Percentiles rank a stretch among this genome's conserved stretches.
phyloP scores from a whole-genome alignment of 306 rosid species.

The Quercus gilva region DNA sequence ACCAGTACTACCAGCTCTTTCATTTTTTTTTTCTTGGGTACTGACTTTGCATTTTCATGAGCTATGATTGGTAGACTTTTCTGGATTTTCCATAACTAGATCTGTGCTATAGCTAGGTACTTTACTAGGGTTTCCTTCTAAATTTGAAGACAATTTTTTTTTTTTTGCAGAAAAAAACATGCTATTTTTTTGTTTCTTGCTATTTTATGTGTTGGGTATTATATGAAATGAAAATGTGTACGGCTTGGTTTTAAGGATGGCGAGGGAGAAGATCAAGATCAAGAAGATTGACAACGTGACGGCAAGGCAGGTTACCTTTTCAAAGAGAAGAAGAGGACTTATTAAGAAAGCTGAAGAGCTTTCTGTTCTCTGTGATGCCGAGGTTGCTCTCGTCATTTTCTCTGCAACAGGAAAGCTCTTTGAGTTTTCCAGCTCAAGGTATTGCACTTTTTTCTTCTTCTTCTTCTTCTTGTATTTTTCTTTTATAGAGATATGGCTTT shows the following conservation, averaged over 20 bases:
- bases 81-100: not conserved
- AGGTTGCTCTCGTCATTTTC: conserved; percentile 36
- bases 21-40: not conserved
- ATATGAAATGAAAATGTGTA: not conserved
- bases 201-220: not conserved
- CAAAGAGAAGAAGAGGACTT: conserved; percentile 46
- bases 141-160: not conserved
- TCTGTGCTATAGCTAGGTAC: not conserved
- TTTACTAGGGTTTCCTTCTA: conserved; percentile 9
- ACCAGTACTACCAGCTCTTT: not conserved
- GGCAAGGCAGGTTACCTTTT: conserved; percentile 46
- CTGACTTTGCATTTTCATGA: not conserved
- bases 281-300: conserved; percentile 43
- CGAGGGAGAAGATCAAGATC: conserved; percentile 37
- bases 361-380: conserved; percentile 46
- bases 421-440: conserved; percentile 40
- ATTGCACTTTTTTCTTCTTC: not conserved
- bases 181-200: not conserved
- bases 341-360: conserved; percentile 48
- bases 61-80: not conserved
- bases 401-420: conserved; percentile 45
- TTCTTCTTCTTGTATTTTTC: not conserved
- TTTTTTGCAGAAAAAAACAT: not conserved
- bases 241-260: conserved; percentile 17
- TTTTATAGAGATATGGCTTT: not conserved